Evolutionary conservation across 2,329 filamentous ascomycete species (phyloP).

Genomic region (Fonsecaea pugnacius): DNA sequence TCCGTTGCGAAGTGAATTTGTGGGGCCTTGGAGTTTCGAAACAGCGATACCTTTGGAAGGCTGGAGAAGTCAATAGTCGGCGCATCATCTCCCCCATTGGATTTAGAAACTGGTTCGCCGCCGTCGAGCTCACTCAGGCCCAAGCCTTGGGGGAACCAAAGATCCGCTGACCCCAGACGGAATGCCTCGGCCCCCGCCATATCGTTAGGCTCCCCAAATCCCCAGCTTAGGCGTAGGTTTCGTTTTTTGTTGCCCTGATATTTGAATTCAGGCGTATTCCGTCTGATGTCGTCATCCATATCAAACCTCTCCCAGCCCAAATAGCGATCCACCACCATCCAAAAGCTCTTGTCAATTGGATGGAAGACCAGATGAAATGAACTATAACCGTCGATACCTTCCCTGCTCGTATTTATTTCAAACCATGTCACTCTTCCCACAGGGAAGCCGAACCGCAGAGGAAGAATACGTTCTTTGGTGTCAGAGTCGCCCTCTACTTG

Average conservation of each 20-base stretch:
- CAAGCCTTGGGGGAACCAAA: constrained; percentile 17
- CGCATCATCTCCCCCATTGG: neutral
- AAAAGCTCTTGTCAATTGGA: constrained; percentile 21
- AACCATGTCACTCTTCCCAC: constrained; percentile 3
- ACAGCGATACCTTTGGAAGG: constrained; percentile 17
- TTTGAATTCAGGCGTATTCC: neutral
- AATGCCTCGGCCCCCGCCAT: constrained; percentile 9
- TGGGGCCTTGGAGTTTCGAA: constrained; percentile 8
- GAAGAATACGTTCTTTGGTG: constrained; percentile 14
- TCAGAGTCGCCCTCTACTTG: constrained; percentile 17
- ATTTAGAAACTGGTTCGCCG: constrained; percentile 11
- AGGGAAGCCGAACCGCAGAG: constrained; percentile 15
- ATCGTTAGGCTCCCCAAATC: neutral
- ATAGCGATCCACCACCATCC: constrained; percentile 20
- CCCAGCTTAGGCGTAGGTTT: neutral
- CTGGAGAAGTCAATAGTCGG: constrained; percentile 13
- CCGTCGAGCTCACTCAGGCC: constrained; percentile 15
- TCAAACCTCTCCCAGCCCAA: neutral
- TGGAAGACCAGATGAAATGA: constrained; percentile 17
- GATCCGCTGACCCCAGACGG: constrained; percentile 10
- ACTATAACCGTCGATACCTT: constrained; percentile 10
- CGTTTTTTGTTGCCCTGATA: neutral
- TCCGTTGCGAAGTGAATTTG: constrained; percentile 11
- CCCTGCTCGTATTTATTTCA: too few relatives aligned
- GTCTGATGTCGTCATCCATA: neutral